Evolutionary conservation across 192 early-diverging fungal species (phyloP).

Genomic region (Coemansia sp.): DNA sequence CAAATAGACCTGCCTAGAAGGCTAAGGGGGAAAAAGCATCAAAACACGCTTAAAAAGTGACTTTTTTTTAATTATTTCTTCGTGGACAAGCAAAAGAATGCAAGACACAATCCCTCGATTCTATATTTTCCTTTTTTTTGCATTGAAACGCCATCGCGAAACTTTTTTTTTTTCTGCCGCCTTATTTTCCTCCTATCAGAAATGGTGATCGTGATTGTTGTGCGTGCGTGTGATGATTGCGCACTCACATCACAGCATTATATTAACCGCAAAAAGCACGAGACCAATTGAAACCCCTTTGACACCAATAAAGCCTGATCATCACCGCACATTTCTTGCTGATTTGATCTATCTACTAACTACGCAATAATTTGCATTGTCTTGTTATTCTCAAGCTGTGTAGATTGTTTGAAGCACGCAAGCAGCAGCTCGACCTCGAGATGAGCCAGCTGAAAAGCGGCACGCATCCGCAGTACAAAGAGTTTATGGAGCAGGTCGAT

Average conservation of each 20-base stretch:
- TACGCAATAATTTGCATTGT: background rate
- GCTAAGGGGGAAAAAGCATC: no score
- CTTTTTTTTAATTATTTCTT: no score
- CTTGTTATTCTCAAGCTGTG: background rate
- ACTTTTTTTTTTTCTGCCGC: background rate
- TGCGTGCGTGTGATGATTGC: background rate
- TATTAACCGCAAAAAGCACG: background rate
- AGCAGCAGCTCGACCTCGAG: conserved; percentile 44
- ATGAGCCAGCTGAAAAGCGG: conserved; percentile 41
- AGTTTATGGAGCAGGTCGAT: conserved; percentile 35
- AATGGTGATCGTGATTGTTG: conserved; percentile 11
- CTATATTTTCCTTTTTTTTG: background rate
- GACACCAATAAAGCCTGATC: background rate
- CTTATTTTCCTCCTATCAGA: background rate
- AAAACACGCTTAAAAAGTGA: no score
- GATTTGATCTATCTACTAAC: background rate
- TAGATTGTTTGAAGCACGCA: conserved; percentile 47
- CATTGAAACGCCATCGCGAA: background rate
- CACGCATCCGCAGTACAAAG: conserved; percentile 46
- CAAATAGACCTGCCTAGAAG: background rate
- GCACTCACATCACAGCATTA: background rate
- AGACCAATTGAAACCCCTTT: conserved; percentile 5
- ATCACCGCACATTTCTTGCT: background rate
- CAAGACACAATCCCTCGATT: background rate
- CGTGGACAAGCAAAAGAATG: background rate